Evolutionary conservation across 495 filamentous ascomycete genomes (phyloP).

Genomic region (Trichoderma asperelloides): DNA sequence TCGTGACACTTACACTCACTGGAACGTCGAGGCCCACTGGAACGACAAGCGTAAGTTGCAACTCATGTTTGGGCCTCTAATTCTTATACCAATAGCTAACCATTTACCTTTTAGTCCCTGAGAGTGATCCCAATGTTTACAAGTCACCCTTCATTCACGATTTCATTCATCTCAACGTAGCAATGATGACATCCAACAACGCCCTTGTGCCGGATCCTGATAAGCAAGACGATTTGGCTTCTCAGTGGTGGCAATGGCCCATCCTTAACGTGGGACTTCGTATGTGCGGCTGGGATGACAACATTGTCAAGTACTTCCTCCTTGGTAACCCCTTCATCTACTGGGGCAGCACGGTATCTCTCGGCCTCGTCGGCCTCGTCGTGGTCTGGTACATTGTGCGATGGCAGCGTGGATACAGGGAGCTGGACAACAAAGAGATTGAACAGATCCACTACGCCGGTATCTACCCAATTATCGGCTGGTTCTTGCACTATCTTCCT

Average conservation of each 20-base stretch:
- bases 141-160: constrained; percentile 94
- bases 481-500: constrained; percentile 92
- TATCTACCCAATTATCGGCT: constrained; percentile 83
- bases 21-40: constrained; percentile 93
- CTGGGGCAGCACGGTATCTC: constrained; percentile 78
- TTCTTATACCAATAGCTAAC: not conserved
- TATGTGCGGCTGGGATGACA: constrained; percentile 98
- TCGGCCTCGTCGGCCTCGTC: constrained; percentile 62
- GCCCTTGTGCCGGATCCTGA: constrained; percentile 95
- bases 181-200: constrained; percentile 99
- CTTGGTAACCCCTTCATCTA: constrained; percentile 95
- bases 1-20: constrained; percentile 89
- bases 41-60: constrained; percentile 80
- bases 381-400: constrained; percentile 80
- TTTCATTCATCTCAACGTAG: constrained; percentile 95
- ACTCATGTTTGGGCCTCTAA: not conserved
- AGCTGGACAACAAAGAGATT: constrained; percentile 70
- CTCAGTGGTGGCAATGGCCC: constrained; percentile 98
- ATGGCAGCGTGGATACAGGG: constrained; percentile 91
- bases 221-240: constrained; percentile 97
- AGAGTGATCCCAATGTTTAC: constrained; percentile 84
- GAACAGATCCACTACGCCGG: constrained; percentile 92
- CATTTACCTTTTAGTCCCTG: constrained; percentile 58
- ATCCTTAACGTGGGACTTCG: constrained; percentile 88
- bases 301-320: constrained; percentile 93